A percentile compares a stretch with the other conserved stretches of the same genome.
phyloP scores from a whole-genome alignment of 1,284 basidiomycete genomes.

The Vanrija sp. region DNA sequence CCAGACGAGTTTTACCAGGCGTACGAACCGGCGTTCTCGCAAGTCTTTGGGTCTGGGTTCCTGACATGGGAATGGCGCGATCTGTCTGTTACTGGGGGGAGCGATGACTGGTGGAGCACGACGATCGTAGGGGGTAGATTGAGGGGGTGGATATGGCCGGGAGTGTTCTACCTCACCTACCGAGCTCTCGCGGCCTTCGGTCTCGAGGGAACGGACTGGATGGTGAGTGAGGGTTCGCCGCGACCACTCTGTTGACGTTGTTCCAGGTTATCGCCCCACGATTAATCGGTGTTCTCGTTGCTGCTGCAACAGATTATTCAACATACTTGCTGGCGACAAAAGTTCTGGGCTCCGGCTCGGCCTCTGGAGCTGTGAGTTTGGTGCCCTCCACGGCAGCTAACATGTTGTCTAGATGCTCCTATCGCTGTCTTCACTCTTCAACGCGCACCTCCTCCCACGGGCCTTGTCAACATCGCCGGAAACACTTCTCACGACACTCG shows the following conservation, averaged over 20 bases:
- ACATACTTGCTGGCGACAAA: conserved; percentile 62
- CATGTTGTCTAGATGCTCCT: conserved; percentile 61
- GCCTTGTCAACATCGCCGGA: conserved; percentile 93
- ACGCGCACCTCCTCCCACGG: conserved; percentile 76
- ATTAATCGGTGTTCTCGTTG: conserved; percentile 72
- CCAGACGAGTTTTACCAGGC: conserved; percentile 98
- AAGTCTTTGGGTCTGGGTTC: conserved; percentile 87
- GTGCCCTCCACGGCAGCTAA: not conserved
- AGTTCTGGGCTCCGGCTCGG: conserved; percentile 61
- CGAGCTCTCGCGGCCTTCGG: not conserved
- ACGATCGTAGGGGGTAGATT: conserved; percentile 23
- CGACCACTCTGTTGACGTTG: conserved; percentile 10
- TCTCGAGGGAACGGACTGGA: conserved; percentile 55
- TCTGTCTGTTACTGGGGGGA: conserved; percentile 51
- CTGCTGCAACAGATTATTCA: conserved; percentile 75
- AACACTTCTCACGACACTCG: conserved; percentile 74
- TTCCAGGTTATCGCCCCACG: conserved; percentile 59
- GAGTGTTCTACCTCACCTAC: conserved; percentile 11
- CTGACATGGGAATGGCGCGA: conserved; percentile 95
- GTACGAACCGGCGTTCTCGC: conserved; percentile 82
- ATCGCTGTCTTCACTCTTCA: conserved; percentile 81
- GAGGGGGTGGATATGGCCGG: conserved; percentile 24
- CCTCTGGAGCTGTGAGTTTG: conserved; percentile 61
- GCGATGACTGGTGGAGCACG: conserved; percentile 54
- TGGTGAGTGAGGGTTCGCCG: conserved; percentile 53